Percentiles rank a stretch among this genome's conserved stretches.
Conservation (phyloP, 768 basidiomycete species). For the Suillus alpinus region DNA sequence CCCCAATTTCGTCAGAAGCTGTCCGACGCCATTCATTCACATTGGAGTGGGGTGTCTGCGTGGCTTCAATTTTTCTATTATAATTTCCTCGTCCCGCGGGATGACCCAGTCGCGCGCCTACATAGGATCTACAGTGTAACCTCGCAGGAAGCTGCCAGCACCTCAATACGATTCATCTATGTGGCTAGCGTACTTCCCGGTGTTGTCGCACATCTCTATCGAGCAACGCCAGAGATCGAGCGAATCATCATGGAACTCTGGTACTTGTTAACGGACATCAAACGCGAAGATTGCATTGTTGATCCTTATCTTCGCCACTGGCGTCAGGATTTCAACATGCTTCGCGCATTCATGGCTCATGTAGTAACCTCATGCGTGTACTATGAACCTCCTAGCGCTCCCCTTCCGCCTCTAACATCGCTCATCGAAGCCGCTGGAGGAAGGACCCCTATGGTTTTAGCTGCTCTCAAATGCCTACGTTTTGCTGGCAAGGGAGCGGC, state of each 20-base stretch:
- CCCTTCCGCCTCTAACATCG: not conserved
- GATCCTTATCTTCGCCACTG: not conserved
- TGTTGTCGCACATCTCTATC: not conserved
- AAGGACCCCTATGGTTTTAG: not conserved
- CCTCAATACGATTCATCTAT: not conserved
- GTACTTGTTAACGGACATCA: not conserved
- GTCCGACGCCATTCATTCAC: not conserved
- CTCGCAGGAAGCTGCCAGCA: not conserved
- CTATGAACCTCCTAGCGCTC: not conserved
- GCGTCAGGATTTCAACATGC: not conserved
- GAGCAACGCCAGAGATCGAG: not conserved
- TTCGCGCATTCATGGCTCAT: not conserved
- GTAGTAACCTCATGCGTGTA: constrained; percentile 1
- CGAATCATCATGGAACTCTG: constrained; percentile 2
- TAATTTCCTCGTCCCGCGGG: not conserved
- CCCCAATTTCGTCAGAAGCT: constrained; percentile 1
- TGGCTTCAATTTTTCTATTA: not conserved
- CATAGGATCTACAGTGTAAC: not conserved
- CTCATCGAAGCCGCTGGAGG: not conserved
- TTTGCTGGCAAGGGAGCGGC: not conserved
- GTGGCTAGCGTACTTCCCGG: not conserved
- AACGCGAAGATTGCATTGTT: not conserved
- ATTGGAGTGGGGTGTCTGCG: not conserved
- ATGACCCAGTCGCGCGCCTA: not conserved
- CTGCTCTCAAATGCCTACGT: not conserved